Base-by-base conservation (phyloP, 1,139 yeast genomes). In the Geotrichum fermentans region DNA sequence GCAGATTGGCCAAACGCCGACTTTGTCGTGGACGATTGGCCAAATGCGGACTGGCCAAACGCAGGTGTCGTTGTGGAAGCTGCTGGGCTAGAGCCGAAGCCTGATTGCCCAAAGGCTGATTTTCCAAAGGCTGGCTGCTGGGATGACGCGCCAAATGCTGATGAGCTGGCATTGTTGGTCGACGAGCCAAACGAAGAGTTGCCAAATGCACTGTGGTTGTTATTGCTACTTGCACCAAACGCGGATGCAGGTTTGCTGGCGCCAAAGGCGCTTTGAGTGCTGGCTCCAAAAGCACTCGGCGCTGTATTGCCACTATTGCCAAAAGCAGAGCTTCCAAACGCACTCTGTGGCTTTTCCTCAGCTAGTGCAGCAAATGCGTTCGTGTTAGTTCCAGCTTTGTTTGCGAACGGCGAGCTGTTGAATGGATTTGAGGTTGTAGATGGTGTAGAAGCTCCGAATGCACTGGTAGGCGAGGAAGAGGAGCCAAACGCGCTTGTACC, bases 171-270 rank as follows among this genome's bases (percentile, higher is more conserved):
- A 52, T 18, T 13, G 60, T 44, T 16, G 14, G 20, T 14, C 10
- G 28, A 24, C 28, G 28, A 6, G 28, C 49, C 49, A 41, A 45
- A 49, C 5, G 60, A 50, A 29, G 62, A 58, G 11, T 26, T 14
- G 6, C 64, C 65, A 51, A 60, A 60, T 0, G 60, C 57, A 1
- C 58, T 41, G n/a, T n/a, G n/a, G n/a, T n/a, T n/a, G n/a, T n/a
- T n/a, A n/a, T n/a, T n/a, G 20, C 51, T 53, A 4, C 49, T 49
- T n/a, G 56, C 26, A 10, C 28, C 28, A 24, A 24, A 24, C 4
- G 47, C 49, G 4, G 35, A 7, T 7, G 49, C 50, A 50, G 34
- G 5, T 8, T 30, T 30, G 34, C 17, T 30, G n/a, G 34, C 5
- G 42, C 52, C 52, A 34, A 50, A 53, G 3, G 52, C 45, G 14